Percentiles rank a stretch among this genome's conserved stretches.
Evolutionary conservation across 2,329 filamentous ascomycete genomes (phyloP).

Genomic region (Thelonectria discophora): DNA sequence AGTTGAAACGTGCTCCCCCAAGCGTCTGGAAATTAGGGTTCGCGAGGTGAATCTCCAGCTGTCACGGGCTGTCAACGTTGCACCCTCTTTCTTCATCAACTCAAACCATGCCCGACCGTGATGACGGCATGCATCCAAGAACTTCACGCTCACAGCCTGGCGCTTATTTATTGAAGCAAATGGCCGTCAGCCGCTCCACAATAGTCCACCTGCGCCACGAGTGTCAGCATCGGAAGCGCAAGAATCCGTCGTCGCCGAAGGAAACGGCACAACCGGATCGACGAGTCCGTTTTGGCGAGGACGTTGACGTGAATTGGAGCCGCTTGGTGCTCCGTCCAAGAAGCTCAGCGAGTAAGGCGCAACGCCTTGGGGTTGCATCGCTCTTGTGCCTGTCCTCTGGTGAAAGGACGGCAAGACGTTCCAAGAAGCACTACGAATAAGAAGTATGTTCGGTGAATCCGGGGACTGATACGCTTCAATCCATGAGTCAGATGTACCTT

Average conservation of each 20-base stretch:
- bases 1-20: neutral
- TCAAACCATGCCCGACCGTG: too few species aligned
- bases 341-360: too few species aligned
- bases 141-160: neutral
- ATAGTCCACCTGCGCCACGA: neutral
- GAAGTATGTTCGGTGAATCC: too few species aligned
- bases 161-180: neutral
- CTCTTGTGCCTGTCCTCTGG: neutral
- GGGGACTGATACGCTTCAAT: neutral
- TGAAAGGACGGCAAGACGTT: too few species aligned
- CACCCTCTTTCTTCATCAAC: neutral
- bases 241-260: neutral
- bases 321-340: too few species aligned
- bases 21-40: neutral
- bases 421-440: too few species aligned
- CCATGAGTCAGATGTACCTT: neutral
- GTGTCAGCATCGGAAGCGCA: neutral
- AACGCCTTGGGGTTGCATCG: too few species aligned
- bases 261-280: neutral
- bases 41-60: neutral
- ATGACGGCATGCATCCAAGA: slow-evolving; percentile 1
- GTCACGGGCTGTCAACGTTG: neutral
- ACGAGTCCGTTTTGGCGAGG: neutral
- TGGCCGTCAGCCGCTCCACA: slow-evolving; percentile 1
- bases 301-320: neutral